phyloP scores from a whole-genome alignment of 371 early-diverging fungal genomes.

The Mucor saturninus region DNA sequence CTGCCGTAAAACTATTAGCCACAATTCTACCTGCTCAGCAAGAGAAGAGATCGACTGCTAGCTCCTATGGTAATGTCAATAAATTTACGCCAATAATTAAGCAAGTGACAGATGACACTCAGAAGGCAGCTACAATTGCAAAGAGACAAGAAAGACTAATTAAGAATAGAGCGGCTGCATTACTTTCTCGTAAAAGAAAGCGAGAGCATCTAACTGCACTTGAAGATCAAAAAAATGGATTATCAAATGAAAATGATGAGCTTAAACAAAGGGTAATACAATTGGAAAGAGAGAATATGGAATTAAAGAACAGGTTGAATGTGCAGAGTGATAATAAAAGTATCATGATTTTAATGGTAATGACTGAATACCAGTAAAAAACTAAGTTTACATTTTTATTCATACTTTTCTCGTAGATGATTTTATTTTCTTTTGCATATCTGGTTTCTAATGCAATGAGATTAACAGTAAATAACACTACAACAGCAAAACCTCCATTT shows the following conservation, averaged over 20 bases:
- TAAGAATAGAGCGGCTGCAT: conserved; percentile 89
- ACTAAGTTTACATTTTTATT: neutral
- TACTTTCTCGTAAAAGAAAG: conserved; percentile 88
- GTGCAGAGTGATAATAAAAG: conserved; percentile 24
- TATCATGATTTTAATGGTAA: conserved; percentile 73
- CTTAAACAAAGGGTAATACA: conserved; percentile 38
- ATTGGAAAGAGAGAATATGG: conserved; percentile 41
- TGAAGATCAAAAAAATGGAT: conserved; percentile 53
- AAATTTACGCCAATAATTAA: neutral
- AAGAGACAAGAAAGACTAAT: conserved; percentile 88
- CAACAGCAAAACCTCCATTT: neutral
- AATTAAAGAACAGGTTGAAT: conserved; percentile 14
- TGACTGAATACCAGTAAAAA: conserved; percentile 5
- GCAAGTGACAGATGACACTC: neutral
- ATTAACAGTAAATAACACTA: neutral
- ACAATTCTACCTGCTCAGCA: conserved; percentile 7
- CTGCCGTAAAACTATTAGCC: conserved; percentile 6
- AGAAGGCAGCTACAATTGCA: conserved; percentile 33
- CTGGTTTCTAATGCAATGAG: conserved; percentile 1
- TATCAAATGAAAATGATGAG: conserved; percentile 21
- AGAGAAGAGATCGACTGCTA: neutral
- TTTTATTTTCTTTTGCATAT: conserved; percentile 3
- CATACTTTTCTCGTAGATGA: neutral
- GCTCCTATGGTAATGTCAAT: neutral
- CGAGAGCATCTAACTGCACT: conserved; percentile 80